Evolutionary conservation across 331 rosid genomes (phyloP).

Genomic region (Malus hybrid): DNA sequence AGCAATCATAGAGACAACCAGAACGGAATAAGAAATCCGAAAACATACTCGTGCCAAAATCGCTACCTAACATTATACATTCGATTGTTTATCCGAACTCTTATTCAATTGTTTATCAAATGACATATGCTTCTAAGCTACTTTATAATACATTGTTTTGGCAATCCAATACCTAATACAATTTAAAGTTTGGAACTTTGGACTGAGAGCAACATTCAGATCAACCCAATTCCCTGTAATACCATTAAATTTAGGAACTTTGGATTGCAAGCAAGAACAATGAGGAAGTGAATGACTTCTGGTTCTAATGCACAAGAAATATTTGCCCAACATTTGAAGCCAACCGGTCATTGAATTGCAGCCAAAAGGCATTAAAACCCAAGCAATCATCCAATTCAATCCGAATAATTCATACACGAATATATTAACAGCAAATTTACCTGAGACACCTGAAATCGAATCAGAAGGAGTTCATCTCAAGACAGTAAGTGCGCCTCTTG

Average conservation of each 20-base stretch:
- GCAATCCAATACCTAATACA: neutral
- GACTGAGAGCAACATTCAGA: neutral
- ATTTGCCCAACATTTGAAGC: neutral
- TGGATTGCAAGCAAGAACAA: neutral
- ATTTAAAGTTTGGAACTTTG: neutral
- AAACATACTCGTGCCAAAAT: neutral
- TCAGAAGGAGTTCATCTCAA: too few species aligned
- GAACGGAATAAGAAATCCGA: too few species aligned
- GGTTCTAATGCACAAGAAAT: neutral
- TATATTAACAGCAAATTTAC: slow-evolving; percentile 16
- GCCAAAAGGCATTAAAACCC: neutral
- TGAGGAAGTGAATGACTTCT: neutral
- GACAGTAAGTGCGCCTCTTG: slow-evolving; percentile 61
- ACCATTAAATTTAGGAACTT: neutral
- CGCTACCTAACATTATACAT: neutral
- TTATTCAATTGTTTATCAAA: neutral
- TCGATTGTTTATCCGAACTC: neutral
- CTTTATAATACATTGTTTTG: neutral
- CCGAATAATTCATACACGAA: neutral
- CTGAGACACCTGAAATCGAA: slow-evolving; percentile 15
- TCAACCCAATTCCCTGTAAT: neutral
- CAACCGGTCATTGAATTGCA: neutral
- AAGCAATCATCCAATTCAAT: neutral
- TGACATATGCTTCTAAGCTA: neutral
- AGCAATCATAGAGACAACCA: neutral